Evolutionary conservation across 2,329 filamentous ascomycete genomes (phyloP), one percentile per base, ranked within the genome.

Genomic region (Simplicillium aogashimaense): DNA sequence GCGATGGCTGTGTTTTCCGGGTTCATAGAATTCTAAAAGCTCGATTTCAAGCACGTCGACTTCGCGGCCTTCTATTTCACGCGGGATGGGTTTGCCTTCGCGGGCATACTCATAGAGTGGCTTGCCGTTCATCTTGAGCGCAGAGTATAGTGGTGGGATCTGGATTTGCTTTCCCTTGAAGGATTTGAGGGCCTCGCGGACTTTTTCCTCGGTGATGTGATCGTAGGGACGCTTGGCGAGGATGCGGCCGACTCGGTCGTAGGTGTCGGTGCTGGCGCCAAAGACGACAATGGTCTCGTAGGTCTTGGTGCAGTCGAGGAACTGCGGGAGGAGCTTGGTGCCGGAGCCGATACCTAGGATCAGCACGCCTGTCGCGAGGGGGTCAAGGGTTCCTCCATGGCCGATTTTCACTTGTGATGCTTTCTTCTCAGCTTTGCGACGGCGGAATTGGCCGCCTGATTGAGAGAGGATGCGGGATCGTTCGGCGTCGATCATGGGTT

Each of bases 31-130:
- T 56, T 95, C 86, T 7, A 94, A 55, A 43, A 97, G 61, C 57
- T 94, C 85, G 50, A 95, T 61, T 30, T 88, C 76, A 36, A 74
- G 62, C 1, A 94, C 86, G 39, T 86, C 79, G 31, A 97, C 86
- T 2, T 84, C 76, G 42, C 90, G 70, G 40, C 83, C 78, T 56
- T 88, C 72, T 43, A 98, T 92, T 58, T 94, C 83, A 41, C 83
- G 71, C 0, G 92, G 92, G 13, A 95, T 81, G 29, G 86, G 78
- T 54, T 83, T 87, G 13, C 92, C 92, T 58, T 89, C 86, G 37
- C 92, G 75, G 15, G 92, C 92, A 61, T 97, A 97, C 63, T 98
- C 89, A 58, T 98, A 98, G 37, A 95, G 71, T 29, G 86, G 84
- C 68, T 95, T 95, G 2, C 92, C 92, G 50, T 95, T 78, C 60